Percentiles rank a stretch among this genome's conserved stretches.
These are phyloP conservation scores for Phytophthora meadii DNA, from an alignment of 352 stramenopile genomes.

Conservation along the genomic window DNA sequence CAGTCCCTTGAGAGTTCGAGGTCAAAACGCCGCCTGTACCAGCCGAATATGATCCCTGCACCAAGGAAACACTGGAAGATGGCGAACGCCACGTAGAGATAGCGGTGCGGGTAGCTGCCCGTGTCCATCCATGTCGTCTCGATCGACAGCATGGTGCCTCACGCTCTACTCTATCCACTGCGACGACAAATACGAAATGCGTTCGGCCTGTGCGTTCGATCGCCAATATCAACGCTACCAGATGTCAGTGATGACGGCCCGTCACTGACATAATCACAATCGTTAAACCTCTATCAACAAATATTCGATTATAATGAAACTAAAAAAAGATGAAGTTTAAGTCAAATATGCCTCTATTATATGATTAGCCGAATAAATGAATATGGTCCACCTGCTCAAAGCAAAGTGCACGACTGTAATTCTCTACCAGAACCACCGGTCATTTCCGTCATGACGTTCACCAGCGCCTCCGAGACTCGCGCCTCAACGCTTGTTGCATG, in stretches of 20 bases:
- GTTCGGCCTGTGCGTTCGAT: too few species aligned
- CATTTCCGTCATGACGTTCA: constrained; percentile 8
- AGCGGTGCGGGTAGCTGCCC: constrained; percentile 40
- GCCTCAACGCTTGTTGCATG: constrained; percentile 42
- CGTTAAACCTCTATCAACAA: too few species aligned
- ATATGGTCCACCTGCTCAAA: too few species aligned
- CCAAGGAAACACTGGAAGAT: constrained; percentile 73
- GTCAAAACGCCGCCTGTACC: constrained; percentile 33
- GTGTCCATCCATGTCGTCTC: constrained; percentile 42
- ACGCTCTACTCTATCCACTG: too few species aligned
- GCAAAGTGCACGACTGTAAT: not conserved
- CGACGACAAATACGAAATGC: too few species aligned
- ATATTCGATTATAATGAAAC: too few species aligned
- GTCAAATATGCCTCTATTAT: too few species aligned
- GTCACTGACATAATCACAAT: too few species aligned
- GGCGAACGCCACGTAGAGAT: constrained; percentile 56
- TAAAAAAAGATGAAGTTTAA: too few species aligned
- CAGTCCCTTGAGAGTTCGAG: not conserved
- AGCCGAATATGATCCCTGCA: constrained; percentile 69
- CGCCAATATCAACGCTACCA: too few species aligned
- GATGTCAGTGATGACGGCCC: constrained; percentile 1
- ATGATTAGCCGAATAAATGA: too few species aligned
- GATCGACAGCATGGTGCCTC: constrained; percentile 23
- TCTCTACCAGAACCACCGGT: constrained; percentile 9
- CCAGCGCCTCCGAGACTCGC: constrained; percentile 34